A percentile compares a stretch with the other conserved stretches of the same genome.
Evolutionary conservation across 805 yeast genomes (phyloP).

Genomic region (Pichia nanzhaoensis): DNA sequence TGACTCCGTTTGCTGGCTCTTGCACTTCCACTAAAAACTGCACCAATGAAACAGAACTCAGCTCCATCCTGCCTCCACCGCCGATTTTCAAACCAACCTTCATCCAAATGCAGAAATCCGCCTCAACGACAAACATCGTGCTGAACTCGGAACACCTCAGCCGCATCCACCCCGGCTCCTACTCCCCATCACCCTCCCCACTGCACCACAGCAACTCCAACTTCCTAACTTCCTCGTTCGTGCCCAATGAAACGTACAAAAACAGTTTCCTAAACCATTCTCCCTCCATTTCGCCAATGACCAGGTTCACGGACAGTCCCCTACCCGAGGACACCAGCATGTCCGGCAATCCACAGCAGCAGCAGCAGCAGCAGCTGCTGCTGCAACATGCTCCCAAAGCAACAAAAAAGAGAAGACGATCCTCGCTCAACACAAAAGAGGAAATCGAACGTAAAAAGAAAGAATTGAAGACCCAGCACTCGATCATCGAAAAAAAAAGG

Average conservation of each 20-base stretch:
- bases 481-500: constrained; percentile 74
- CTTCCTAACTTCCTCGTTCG: constrained; percentile 27
- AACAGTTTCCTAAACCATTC: constrained; percentile 23
- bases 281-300: constrained; percentile 31
- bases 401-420: constrained; percentile 24
- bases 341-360: background rate
- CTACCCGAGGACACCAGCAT: constrained; percentile 1
- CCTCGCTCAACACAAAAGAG: constrained; percentile 23
- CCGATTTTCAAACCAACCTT: constrained; percentile 42
- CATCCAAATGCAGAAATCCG: constrained; percentile 16
- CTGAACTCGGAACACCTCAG: constrained; percentile 5
- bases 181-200: constrained; percentile 3
- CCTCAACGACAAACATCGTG: background rate
- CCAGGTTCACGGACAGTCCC: constrained; percentile 20
- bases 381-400: constrained; percentile 3
- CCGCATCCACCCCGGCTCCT: too few species aligned
- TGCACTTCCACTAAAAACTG: background rate
- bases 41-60: constrained; percentile 1
- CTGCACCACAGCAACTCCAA: constrained; percentile 14
- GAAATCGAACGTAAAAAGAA: constrained; percentile 36
- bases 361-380: background rate
- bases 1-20: too few species aligned
- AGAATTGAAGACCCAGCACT: constrained; percentile 55
- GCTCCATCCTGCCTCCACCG: constrained; percentile 35
- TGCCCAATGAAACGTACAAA: constrained; percentile 24